Base-by-base conservation (phyloP, 805 yeast species). In the Teunomyces pallodes region DNA sequence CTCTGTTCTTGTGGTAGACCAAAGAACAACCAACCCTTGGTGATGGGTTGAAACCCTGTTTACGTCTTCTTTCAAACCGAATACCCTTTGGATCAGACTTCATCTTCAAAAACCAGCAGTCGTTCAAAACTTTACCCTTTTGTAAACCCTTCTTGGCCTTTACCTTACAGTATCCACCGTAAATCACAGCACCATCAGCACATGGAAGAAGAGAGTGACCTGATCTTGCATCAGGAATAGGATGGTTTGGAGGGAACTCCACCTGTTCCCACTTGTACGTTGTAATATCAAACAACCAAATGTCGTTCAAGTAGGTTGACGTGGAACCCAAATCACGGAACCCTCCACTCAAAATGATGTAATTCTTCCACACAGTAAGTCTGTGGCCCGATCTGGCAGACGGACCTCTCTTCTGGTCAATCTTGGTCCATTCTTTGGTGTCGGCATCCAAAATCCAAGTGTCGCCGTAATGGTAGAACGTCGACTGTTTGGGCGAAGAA, bases 401-500 rank as follows among this genome's bases (percentile, higher is more conserved):
- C 3, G 98, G 98, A 1, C 84, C 84, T 46, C 76, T 79, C 54
- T 86, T 86, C 35, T 72, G 70, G 47, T 92, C 98, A 4, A 90
- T 71, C 60, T 91, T 90, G 17, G 87, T 76, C 98, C 98, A 92
- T 66, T 90, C 96, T 59, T 87, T 90, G 13, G 86, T 75, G 29
- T 78, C 82, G 1, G 91, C 80, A 59, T 94, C 98, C 50, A 92
- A 72, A 42, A 92, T 76, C 99, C 99, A 92, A 3, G 97, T 86
- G 62, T 92, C 99, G 13, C 96, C 92, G 64, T 89, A 92, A 67
- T 92, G 99, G 65, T 94, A 94, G 67, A 92, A 92, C 0, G 97
- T 90, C 44, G 89, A 82, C 65, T 92, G 99, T 59, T 92, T 92
- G 3, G 98, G 98, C 12, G 96, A 87, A 1, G 97, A 88, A 58